phyloP scores from a whole-genome alignment of 2,329 filamentous ascomycete genomes.

The Cercospora citrullina region DNA sequence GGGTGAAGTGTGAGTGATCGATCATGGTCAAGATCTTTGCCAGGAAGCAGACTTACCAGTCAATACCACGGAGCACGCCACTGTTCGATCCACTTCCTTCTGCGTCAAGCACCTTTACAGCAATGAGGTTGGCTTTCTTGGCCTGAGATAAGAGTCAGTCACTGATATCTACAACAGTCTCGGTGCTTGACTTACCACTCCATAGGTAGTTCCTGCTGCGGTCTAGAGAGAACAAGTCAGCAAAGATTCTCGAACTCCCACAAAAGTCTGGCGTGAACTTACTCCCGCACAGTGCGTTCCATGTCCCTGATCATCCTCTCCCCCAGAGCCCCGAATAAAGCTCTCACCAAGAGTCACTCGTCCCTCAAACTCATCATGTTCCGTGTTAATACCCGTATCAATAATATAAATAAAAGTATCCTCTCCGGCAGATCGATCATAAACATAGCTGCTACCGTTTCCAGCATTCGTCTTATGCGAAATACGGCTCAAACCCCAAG shows the following conservation, averaged over 20 bases:
- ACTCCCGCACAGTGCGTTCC: conserved; percentile 76
- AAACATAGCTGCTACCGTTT: conserved; percentile 28
- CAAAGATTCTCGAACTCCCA: neutral
- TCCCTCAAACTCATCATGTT: conserved; percentile 40
- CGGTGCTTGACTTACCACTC: conserved; percentile 46
- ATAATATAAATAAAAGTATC: conserved; percentile 33
- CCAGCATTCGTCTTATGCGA: conserved; percentile 27
- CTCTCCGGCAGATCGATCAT: conserved; percentile 24
- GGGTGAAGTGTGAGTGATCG: neutral
- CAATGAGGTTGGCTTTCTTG: conserved; percentile 47
- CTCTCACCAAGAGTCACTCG: conserved; percentile 33
- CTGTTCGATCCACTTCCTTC: conserved; percentile 47
- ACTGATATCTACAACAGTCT: neutral
- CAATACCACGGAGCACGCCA: conserved; percentile 52
- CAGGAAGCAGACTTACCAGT: conserved; percentile 32
- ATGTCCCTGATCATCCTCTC: conserved; percentile 58
- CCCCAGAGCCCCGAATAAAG: conserved; percentile 37
- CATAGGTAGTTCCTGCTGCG: conserved; percentile 61
- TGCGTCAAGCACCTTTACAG: conserved; percentile 52
- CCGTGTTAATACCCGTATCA: conserved; percentile 31
- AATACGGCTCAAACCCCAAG: conserved; percentile 29
- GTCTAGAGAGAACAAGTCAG: conserved; percentile 49
- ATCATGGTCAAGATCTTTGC: too few species aligned
- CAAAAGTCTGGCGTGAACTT: neutral
- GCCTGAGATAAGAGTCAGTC: conserved; percentile 29